Base-by-base conservation (phyloP, 495 filamentous ascomycete species). In the Stereocaulon alpinum region DNA sequence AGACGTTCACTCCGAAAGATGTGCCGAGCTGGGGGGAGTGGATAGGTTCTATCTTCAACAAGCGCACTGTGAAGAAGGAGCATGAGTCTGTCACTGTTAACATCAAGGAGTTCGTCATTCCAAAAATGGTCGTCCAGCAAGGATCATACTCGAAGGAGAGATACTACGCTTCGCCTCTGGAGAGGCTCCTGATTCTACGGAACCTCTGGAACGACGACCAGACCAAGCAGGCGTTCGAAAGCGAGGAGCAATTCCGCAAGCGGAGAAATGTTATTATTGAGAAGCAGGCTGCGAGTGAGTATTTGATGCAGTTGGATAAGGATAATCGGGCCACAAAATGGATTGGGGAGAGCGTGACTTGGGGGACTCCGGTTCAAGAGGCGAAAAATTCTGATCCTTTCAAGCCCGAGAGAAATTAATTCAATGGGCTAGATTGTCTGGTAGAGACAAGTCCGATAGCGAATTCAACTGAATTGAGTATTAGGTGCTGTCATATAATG, bases 61-160 rank as follows among this genome's bases (percentile, higher is more conserved):
- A 48, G 12, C 24, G 44, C 14, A 52, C 30, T 12, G 50, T 55
- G 20, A 60, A 60, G 51, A 60, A 60, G 37, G 34, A 44, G 6
- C 15, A 34, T 10, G 7, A 52, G 27, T 42, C 58, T 12, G 18
- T 60, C 22, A 60, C 58, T 9, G 29, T 60, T 29, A 55, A 49
- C 1, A 10, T 60, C 6, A 29, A 42, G 20, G 49, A 60, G 27
- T 60, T 60, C 17, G 50, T 60, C 49, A 55, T 60, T 15, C 49
- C 58, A 7, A 55, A 55, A 37, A 60, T 60, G 58, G 49, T 55
- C 17, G 9, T 55, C 14, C 58, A 60, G 43, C 58, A 60, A 32
- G 52, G 41, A 17, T 40, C 32, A 5, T 37, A 42, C 9, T 40
- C 37, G 6, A 9, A 32, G 2, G 20, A 18, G 15, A 56, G 47